Evolutionary conservation across 495 filamentous ascomycete species (phyloP).

Genomic region (Coniosporium apollinis): DNA sequence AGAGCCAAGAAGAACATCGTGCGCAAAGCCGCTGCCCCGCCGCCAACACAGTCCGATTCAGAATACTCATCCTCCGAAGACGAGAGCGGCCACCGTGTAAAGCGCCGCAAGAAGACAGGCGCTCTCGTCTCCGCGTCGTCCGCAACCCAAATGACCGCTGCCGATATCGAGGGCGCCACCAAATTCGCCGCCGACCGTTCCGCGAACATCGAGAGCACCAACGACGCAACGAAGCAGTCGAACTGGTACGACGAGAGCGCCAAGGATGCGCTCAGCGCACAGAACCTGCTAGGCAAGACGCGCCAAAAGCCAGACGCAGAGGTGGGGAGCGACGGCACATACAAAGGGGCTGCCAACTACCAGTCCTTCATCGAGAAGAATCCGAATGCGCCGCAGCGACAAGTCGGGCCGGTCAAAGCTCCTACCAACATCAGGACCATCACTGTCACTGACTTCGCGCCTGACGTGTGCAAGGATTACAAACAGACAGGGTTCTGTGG

Average conservation of each 20-base stretch:
- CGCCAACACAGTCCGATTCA: slow-evolving; percentile 38
- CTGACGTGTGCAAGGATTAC: slow-evolving; percentile 93
- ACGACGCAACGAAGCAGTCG: slow-evolving; percentile 85
- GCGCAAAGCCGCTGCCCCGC: slow-evolving; percentile 69
- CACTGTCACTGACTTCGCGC: slow-evolving; percentile 79
- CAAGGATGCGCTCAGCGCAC: slow-evolving; percentile 31
- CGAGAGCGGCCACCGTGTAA: slow-evolving; percentile 53
- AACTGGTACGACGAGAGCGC: slow-evolving; percentile 75
- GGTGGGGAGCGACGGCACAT: slow-evolving; percentile 41
- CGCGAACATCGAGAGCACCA: slow-evolving; percentile 41
- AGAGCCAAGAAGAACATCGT: slow-evolving; percentile 56
- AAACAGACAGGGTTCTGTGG: slow-evolving; percentile 79
- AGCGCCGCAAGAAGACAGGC: slow-evolving; percentile 56
- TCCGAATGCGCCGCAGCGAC: slow-evolving; percentile 52
- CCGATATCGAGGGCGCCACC: slow-evolving; percentile 31
- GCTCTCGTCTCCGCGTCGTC: slow-evolving; percentile 40
- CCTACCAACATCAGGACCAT: slow-evolving; percentile 82
- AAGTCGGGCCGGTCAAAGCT: slow-evolving; percentile 75
- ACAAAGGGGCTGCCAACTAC: slow-evolving; percentile 59
- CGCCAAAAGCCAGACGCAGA: slow-evolving; percentile 21
- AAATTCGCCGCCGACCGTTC: slow-evolving; percentile 43
- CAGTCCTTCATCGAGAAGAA: slow-evolving; percentile 65
- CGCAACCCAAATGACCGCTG: slow-evolving; percentile 24
- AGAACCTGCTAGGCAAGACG: slow-evolving; percentile 49
- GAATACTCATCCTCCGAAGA: slow-evolving; percentile 60